A percentile compares a stretch with the other conserved stretches of the same genome.
Evolutionary conservation across 2,329 filamentous ascomycete species (phyloP).

Genomic region (Fusarium sp.): DNA sequence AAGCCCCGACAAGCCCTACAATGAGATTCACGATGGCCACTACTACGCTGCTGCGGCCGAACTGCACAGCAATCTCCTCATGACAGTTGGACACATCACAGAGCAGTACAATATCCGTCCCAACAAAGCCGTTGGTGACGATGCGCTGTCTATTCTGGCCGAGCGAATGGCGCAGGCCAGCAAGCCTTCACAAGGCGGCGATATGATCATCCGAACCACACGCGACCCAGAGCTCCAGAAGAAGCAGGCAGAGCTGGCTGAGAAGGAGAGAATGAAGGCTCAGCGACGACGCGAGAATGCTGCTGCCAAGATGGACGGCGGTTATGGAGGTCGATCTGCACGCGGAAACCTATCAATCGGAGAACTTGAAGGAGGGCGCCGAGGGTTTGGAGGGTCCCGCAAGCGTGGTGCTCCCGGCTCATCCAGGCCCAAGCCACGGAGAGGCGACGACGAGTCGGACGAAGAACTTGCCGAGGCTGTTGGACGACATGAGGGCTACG

Average conservation of each 20-base stretch:
- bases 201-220: conserved; percentile 76
- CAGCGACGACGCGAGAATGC: conserved; percentile 76
- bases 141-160: conserved; percentile 75
- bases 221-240: conserved; percentile 81
- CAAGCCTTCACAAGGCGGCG: conserved; percentile 64
- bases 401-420: conserved; percentile 64
- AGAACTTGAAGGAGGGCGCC: conserved; percentile 73
- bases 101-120: conserved; percentile 77
- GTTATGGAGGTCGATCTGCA: conserved; percentile 59
- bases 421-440: conserved; percentile 63
- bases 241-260: conserved; percentile 76
- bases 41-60: conserved; percentile 81
- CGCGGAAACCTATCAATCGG: conserved; percentile 72
- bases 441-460: conserved; percentile 79
- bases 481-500: conserved; percentile 78
- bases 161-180: conserved; percentile 73
- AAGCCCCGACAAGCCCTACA: conserved; percentile 67
- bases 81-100: conserved; percentile 80
- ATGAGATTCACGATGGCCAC: conserved; percentile 76
- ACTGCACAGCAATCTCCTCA: conserved; percentile 72
- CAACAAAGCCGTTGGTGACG: conserved; percentile 75
- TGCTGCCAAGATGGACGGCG: conserved; percentile 71
- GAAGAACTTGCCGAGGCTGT: conserved; percentile 73
- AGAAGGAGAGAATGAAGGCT: conserved; percentile 77
- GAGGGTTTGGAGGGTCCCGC: conserved; percentile 58